Evolutionary conservation across 371 early-diverging fungal genomes (phyloP), one percentile per base, ranked within the genome.

Genomic region (Cokeromyces recurvatus): DNA sequence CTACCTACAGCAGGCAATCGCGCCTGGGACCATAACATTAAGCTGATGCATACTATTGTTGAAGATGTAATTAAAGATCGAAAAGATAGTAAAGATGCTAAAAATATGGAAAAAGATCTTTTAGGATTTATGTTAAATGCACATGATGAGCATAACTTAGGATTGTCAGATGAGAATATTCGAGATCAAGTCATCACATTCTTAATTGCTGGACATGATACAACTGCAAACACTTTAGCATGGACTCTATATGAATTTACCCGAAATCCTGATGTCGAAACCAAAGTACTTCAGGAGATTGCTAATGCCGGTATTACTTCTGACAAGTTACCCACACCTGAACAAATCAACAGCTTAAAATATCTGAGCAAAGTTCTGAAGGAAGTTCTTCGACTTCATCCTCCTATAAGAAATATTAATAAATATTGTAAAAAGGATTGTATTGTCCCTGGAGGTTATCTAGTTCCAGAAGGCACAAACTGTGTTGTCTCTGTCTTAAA

Each of bases 131-230:
- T 82, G 82, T 38, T 82, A 40, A 75, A 66, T 27, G 79, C 72
- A 0, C 48, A 59, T 10, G 75, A 64, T 34, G 62, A 63, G 21
- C 55, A 72, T 12, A 52, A 61, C 19, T 58, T 59, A 17, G 59
- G 64, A 31, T 38, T 81, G n/a, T 38, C 57, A 2, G 74, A 79
- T 41, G 63, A 62, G 27, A 59, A 77, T 15, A 79, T 79, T 40
- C 69, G 79, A 37, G 76, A 79, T 47, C 74, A 80, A 53, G 77
- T 79, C 10, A 64, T 77, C 17, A 75, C 79, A 4, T 76, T 76
- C 25, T 34, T 74, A 39, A 72, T 78, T 46, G 78, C 77, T 34
- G 80, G 80, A 6, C 76, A 79, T 39, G 76, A 77, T 27, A 71
- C 69, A 2, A 69, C 67, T 9, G 62, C 67, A 15, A 62, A 61